Evolutionary conservation across 1,284 basidiomycete species (phyloP).

Genomic region (Kalmanozyma brasiliensis): DNA sequence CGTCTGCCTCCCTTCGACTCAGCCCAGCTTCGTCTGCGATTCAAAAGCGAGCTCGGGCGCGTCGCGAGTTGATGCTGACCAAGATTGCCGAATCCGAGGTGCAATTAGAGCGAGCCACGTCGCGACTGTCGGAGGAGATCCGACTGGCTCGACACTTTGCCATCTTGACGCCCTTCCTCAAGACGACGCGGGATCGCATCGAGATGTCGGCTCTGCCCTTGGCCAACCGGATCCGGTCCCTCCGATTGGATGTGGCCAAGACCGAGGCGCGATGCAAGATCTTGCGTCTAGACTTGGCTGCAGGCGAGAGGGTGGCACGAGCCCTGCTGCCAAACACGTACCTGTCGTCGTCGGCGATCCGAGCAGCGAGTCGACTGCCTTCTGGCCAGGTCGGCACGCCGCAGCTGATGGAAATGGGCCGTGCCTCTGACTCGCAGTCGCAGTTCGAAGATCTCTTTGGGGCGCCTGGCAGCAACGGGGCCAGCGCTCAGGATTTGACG

Average conservation of each 20-base stretch:
- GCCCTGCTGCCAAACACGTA: slow-evolving; percentile 26
- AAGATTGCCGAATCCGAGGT: slow-evolving; percentile 79
- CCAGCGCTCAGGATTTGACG: slow-evolving; percentile 7
- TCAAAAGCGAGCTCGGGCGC: slow-evolving; percentile 36
- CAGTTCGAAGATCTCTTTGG: slow-evolving; percentile 49
- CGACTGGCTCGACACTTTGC: slow-evolving; percentile 59
- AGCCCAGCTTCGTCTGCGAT: slow-evolving; percentile 33
- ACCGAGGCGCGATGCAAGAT: slow-evolving; percentile 45
- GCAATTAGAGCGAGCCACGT: slow-evolving; percentile 73
- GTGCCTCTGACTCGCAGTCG: slow-evolving; percentile 31
- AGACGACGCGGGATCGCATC: slow-evolving; percentile 60
- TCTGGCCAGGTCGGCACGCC: slow-evolving; percentile 38
- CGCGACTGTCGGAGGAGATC: slow-evolving; percentile 48
- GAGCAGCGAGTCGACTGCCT: slow-evolving; percentile 23
- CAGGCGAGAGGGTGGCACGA: slow-evolving; percentile 38
- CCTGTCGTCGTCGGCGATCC: slow-evolving; percentile 37
- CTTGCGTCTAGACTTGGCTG: slow-evolving; percentile 48
- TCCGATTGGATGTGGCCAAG: slow-evolving; percentile 55
- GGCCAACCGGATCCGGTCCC: slow-evolving; percentile 38
- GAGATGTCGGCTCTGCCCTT: slow-evolving; percentile 57
- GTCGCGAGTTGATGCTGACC: slow-evolving; percentile 46
- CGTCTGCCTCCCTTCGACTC: slow-evolving; percentile 37
- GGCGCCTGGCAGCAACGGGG: slow-evolving; percentile 7
- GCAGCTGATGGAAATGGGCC: slow-evolving; percentile 39
- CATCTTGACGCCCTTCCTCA: slow-evolving; percentile 61